Conservation (phyloP, 1,284 basidiomycete genomes). For the Limonomyces culmigenus region DNA sequence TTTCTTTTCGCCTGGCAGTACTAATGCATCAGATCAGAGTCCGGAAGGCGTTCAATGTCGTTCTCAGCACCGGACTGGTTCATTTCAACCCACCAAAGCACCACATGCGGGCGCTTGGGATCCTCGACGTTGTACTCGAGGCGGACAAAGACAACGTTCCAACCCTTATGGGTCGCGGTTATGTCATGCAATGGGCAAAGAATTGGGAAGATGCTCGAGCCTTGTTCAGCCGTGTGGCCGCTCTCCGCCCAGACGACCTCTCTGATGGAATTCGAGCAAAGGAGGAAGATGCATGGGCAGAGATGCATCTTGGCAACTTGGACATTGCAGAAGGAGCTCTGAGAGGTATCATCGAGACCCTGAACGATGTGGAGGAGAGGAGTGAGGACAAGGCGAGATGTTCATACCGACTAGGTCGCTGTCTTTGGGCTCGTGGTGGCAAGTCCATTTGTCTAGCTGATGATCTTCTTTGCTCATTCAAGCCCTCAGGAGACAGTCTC, state of each 20-base stretch:
- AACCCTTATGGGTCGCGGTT: conserved; percentile 62
- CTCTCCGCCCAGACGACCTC: conserved; percentile 26
- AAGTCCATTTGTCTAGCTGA: conserved; percentile 11
- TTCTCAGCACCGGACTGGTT: conserved; percentile 60
- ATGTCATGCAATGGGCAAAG: conserved; percentile 46
- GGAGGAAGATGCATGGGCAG: conserved; percentile 83
- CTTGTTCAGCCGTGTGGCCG: conserved; percentile 39
- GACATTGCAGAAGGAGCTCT: conserved; percentile 40
- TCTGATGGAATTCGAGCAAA: conserved; percentile 46
- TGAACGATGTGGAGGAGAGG: conserved; percentile 37
- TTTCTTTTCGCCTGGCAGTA: too few relatives aligned
- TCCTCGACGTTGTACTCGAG: conserved; percentile 59
- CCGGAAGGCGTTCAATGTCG: conserved; percentile 42
- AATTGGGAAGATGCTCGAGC: conserved; percentile 59
- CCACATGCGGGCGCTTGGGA: conserved; percentile 59
- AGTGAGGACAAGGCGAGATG: conserved; percentile 55
- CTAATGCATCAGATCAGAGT: conserved; percentile 33
- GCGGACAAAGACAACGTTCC: conserved; percentile 44
- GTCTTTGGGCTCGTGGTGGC: conserved; percentile 67
- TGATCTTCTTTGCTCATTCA: not conserved
- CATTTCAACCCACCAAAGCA: conserved; percentile 84
- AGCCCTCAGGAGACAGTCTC: conserved; percentile 20
- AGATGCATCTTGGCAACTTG: conserved; percentile 37
- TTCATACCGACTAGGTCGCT: conserved; percentile 72
- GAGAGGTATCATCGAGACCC: conserved; percentile 34